phyloP scores from a whole-genome alignment of 345 rosid genomes.

The Linum tenue region DNA sequence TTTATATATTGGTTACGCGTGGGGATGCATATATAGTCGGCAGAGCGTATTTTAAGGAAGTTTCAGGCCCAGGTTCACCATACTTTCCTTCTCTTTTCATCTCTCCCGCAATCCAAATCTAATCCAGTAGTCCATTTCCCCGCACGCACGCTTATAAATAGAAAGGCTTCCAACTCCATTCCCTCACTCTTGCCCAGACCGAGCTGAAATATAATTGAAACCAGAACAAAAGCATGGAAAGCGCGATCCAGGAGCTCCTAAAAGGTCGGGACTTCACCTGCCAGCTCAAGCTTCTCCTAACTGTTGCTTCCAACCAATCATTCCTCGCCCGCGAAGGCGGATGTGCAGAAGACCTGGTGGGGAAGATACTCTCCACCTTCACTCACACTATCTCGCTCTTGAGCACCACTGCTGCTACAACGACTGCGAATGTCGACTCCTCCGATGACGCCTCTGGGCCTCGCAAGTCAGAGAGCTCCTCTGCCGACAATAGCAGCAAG shows the following conservation, averaged over 20 bases:
- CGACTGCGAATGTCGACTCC: neutral
- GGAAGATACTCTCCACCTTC: constrained; percentile 18
- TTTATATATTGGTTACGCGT: no score
- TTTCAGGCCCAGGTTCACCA: no score
- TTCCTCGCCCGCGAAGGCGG: neutral
- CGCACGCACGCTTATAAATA: no score
- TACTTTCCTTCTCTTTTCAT: no score
- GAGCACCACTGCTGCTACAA: neutral
- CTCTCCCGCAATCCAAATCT: no score
- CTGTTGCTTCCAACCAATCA: no score
- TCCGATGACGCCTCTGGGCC: constrained; percentile 9
- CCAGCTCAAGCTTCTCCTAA: constrained; percentile 8
- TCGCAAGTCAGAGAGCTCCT: constrained; percentile 23
- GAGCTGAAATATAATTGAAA: neutral
- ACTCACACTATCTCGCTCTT: constrained; percentile 17
- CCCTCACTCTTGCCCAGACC: neutral
- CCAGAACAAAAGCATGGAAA: neutral
- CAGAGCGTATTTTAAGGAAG: no score
- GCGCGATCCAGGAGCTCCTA: constrained; percentile 19
- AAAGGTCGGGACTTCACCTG: constrained; percentile 22
- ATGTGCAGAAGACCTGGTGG: constrained; percentile 13
- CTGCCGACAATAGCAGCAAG: constrained; percentile 23
- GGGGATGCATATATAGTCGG: no score
- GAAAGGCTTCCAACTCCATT: no score
- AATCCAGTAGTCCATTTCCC: no score